Evolutionary conservation across 2,329 filamentous ascomycete genomes (phyloP).

Genomic region (Tolypocladium cylindrosporum): DNA sequence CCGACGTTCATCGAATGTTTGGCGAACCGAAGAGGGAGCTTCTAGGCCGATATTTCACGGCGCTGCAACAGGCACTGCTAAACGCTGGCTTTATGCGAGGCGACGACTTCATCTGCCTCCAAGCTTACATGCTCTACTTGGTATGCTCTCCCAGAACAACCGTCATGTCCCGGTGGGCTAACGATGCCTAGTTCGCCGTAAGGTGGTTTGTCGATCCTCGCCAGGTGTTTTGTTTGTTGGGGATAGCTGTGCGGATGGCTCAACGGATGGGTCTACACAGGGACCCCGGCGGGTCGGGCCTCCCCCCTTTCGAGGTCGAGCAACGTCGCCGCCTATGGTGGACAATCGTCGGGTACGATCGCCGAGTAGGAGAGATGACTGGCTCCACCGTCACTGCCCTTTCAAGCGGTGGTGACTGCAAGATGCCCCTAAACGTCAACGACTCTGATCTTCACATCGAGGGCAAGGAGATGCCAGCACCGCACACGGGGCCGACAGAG

Average conservation of each 20-base stretch:
- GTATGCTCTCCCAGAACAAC: constrained; percentile 23
- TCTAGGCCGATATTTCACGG: constrained; percentile 43
- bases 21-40: constrained; percentile 41
- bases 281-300: constrained; percentile 43
- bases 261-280: constrained; percentile 60
- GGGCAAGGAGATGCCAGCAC: constrained; percentile 41
- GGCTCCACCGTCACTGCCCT: constrained; percentile 47
- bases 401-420: constrained; percentile 43
- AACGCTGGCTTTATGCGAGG: constrained; percentile 58
- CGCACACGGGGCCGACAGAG: constrained; percentile 44
- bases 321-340: constrained; percentile 66
- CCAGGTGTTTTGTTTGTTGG: constrained; percentile 40
- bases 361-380: constrained; percentile 57
- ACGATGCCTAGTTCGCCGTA: constrained; percentile 26
- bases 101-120: constrained; percentile 54
- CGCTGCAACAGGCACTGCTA: constrained; percentile 53
- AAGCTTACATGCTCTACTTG: constrained; percentile 58
- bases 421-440: constrained; percentile 50
- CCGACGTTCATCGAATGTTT: constrained; percentile 44
- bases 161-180: neutral
- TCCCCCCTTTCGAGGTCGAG: constrained; percentile 54
- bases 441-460: constrained; percentile 49
- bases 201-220: constrained; percentile 49
- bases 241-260: constrained; percentile 56
- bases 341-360: constrained; percentile 59